Evolutionary conservation across 179 eudicot species (phyloP).

Genomic region (Gypsophila paniculata): DNA sequence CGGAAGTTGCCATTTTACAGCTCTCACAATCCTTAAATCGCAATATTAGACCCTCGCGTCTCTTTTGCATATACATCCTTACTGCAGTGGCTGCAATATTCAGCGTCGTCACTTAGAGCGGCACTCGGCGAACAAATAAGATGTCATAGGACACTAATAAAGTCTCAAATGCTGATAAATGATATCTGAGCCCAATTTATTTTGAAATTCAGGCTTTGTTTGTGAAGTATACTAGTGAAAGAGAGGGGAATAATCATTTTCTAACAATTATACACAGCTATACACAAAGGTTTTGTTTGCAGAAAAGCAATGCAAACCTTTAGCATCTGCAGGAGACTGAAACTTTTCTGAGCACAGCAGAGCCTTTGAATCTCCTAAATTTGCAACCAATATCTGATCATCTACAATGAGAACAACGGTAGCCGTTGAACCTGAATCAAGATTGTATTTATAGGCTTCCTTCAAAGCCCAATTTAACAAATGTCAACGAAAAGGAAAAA

Average conservation of each 20-base stretch:
- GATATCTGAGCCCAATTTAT: not conserved
- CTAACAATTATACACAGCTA: not conserved
- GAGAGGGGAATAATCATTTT: not conserved
- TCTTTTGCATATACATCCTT: constrained; percentile 58
- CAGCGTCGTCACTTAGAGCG: not conserved
- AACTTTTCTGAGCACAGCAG: constrained; percentile 79
- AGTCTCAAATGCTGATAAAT: not conserved
- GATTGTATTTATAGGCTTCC: constrained; percentile 77
- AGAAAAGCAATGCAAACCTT: constrained; percentile 48
- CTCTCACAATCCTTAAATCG: constrained; percentile 50
- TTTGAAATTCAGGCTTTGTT: not conserved
- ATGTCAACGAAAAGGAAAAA: constrained; percentile 24
- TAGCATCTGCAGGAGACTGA: constrained; percentile 68
- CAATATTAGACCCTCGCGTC: constrained; percentile 43
- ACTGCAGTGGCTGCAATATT: constrained; percentile 59
- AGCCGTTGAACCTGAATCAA: constrained; percentile 90
- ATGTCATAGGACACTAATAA: not conserved
- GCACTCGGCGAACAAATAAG: not conserved
- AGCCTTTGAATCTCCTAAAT: constrained; percentile 93
- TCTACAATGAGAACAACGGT: constrained; percentile 68
- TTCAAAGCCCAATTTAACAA: constrained; percentile 37
- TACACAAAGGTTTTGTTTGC: constrained; percentile 12
- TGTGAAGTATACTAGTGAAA: not conserved
- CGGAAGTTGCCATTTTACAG: constrained; percentile 52
- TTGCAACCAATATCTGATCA: constrained; percentile 79